Evolutionary conservation across 495 filamentous ascomycete species (phyloP).

Genomic region (Arthonia radiata): DNA sequence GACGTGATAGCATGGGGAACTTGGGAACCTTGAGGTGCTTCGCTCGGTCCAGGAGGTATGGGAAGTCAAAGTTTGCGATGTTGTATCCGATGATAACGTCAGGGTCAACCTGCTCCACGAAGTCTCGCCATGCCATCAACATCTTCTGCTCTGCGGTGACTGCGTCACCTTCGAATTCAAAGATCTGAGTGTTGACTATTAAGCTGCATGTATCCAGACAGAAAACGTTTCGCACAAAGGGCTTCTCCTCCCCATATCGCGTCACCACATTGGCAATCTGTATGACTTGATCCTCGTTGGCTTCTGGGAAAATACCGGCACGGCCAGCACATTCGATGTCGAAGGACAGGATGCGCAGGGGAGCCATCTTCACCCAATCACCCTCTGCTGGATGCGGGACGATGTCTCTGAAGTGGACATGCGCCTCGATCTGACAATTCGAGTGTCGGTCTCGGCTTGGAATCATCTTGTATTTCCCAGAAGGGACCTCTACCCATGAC

Average conservation of each 20-base stretch:
- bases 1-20: constrained; percentile 71
- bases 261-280: constrained; percentile 98
- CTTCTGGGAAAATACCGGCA: constrained; percentile 90
- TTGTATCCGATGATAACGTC: constrained; percentile 99
- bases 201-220: constrained; percentile 69
- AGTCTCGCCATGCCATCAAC: constrained; percentile 72
- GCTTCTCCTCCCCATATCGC: constrained; percentile 80
- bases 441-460: constrained; percentile 37
- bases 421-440: constrained; percentile 87
- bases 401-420: constrained; percentile 53
- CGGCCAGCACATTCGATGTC: constrained; percentile 98
- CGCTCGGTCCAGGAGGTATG: constrained; percentile 79
- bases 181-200: constrained; percentile 85
- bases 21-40: constrained; percentile 46
- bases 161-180: constrained; percentile 57
- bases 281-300: constrained; percentile 78
- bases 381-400: constrained; percentile 75
- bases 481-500: constrained; percentile 84
- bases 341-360: constrained; percentile 75
- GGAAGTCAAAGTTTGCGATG: constrained; percentile 96
- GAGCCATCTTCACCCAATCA: constrained; percentile 97
- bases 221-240: constrained; percentile 92
- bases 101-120: constrained; percentile 75
- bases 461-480: constrained; percentile 45
- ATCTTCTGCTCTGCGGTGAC: constrained; percentile 64